These are phyloP conservation scores for Penicillium diatomitis DNA, from an alignment of 495 filamentous ascomycete species.

Conservation along the genomic window DNA sequence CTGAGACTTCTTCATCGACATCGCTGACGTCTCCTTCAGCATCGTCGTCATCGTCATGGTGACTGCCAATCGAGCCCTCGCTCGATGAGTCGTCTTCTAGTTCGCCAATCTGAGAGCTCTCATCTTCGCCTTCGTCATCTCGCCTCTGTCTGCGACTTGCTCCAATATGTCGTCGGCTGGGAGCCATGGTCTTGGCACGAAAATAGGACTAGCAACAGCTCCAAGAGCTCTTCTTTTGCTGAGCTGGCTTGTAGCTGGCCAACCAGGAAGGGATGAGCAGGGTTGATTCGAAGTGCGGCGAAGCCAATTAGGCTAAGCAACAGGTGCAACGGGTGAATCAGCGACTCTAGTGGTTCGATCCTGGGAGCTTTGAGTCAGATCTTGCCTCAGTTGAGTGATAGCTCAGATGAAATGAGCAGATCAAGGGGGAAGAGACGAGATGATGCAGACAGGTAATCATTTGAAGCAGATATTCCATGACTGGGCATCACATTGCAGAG, in stretches of 20 bases:
- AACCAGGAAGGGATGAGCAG: slow-evolving; percentile 5
- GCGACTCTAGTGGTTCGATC: slow-evolving; percentile 1
- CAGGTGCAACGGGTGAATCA: neutral
- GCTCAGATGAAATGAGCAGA: slow-evolving; percentile 10
- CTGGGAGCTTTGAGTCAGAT: neutral
- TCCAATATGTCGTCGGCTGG: slow-evolving; percentile 61
- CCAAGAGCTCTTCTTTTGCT: neutral
- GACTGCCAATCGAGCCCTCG: slow-evolving; percentile 66
- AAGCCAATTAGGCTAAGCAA: neutral
- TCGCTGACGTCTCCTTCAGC: slow-evolving; percentile 68
- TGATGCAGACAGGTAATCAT: slow-evolving; percentile 11
- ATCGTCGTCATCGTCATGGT: slow-evolving; percentile 67
- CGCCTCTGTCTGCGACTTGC: slow-evolving; percentile 62
- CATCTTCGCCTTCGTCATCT: slow-evolving; percentile 73
- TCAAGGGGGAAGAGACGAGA: slow-evolving; percentile 17
- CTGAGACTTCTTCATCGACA: slow-evolving; percentile 55
- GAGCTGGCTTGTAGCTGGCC: slow-evolving; percentile 1
- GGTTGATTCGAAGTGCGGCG: slow-evolving; percentile 3
- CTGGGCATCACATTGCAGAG: slow-evolving; percentile 24
- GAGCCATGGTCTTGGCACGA: slow-evolving; percentile 38
- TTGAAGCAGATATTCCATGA: slow-evolving; percentile 12
- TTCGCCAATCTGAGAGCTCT: slow-evolving; percentile 54
- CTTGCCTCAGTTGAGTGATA: slow-evolving; percentile 1
- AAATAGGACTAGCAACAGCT: neutral
- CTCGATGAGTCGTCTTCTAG: slow-evolving; percentile 76